phyloP scores from a whole-genome alignment of 139 green algal species.

The Micractinium sp. region DNA sequence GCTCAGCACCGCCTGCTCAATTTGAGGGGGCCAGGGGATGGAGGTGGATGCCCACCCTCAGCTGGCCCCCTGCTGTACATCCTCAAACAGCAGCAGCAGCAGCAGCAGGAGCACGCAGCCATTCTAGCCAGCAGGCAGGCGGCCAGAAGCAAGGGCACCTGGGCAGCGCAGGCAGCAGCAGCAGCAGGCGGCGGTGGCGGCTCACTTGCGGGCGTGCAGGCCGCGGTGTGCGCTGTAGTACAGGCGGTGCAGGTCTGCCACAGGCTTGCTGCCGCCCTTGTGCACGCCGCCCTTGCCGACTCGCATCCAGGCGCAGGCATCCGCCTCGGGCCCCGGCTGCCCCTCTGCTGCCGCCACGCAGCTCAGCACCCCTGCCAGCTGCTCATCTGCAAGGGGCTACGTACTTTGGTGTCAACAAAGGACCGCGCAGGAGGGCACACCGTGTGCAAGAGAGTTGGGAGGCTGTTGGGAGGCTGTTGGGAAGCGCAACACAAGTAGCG shows the following conservation, averaged over 20 bases:
- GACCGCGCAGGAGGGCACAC: too few relatives aligned
- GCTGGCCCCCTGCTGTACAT: background rate
- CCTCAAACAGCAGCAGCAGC: background rate
- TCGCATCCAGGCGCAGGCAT: background rate
- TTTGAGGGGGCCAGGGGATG: background rate
- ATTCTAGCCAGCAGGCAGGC: background rate
- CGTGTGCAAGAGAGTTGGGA: background rate
- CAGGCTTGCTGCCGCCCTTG: background rate
- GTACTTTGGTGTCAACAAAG: too few relatives aligned
- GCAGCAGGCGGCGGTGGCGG: too few relatives aligned
- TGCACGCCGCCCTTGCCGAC: background rate
- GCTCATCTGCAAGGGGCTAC: constrained; percentile 10
- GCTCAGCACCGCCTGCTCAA: background rate
- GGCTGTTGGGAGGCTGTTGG: background rate
- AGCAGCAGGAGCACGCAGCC: background rate
- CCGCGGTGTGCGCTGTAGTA: constrained; percentile 13
- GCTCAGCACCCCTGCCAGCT: background rate
- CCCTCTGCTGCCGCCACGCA: background rate
- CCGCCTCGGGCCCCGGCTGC: background rate
- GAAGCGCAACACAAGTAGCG: background rate
- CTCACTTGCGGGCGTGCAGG: constrained; percentile 25
- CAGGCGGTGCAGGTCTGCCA: constrained; percentile 9
- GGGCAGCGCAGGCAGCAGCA: too few relatives aligned
- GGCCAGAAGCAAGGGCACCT: too few relatives aligned
- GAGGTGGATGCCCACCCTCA: background rate